phyloP scores from a whole-genome alignment of 192 early-diverging fungal genomes.

The Entomortierella beljakovae region DNA sequence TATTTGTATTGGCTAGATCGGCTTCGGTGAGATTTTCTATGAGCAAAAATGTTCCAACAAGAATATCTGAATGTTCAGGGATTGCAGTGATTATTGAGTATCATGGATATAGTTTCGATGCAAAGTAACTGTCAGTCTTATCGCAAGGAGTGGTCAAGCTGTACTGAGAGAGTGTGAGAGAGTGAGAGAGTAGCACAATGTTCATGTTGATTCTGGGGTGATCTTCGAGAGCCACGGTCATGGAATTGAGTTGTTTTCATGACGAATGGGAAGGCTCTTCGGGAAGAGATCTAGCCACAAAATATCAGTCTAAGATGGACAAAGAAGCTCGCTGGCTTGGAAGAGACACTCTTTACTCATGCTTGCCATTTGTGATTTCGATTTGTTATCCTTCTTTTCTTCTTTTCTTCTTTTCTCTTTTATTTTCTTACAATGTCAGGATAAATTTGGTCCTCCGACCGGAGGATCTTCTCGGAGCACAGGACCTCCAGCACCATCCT shows the following conservation, averaged over 20 bases:
- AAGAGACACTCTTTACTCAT: background rate
- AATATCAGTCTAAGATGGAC: background rate
- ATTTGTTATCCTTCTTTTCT: background rate
- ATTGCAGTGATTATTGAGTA: background rate
- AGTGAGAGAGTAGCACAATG: too few relatives aligned
- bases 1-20: background rate
- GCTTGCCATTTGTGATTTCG: background rate
- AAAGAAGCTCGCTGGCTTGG: background rate
- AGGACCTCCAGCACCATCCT: background rate
- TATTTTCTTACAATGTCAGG: constrained; percentile 8
- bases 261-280: background rate
- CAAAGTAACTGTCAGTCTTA: background rate
- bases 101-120: background rate
- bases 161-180: too few relatives aligned
- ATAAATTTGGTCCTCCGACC: constrained; percentile 41
- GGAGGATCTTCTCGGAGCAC: constrained; percentile 2
- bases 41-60: too few relatives aligned
- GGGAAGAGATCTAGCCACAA: background rate
- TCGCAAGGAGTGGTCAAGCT: too few relatives aligned
- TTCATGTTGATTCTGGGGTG: background rate
- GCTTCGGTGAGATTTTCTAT: background rate
- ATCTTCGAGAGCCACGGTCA: background rate
- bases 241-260: background rate
- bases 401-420: background rate
- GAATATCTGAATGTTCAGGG: background rate